A percentile compares a stretch with the other conserved stretches of the same genome.
Evolutionary conservation across 2,329 filamentous ascomycete species (phyloP).

Genomic region (Pyrenophora graminea): DNA sequence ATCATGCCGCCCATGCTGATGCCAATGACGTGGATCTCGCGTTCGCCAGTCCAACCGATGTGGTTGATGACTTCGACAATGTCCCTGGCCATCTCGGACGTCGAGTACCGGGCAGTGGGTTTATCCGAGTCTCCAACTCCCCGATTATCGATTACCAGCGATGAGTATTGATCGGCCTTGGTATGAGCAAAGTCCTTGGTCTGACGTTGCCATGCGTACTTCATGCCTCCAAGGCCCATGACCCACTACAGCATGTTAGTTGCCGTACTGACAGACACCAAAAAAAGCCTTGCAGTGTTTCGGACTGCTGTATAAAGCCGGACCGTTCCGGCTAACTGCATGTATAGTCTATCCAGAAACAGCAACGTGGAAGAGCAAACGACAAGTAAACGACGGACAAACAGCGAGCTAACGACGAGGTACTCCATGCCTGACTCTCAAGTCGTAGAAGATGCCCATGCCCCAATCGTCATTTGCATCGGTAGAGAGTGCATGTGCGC

Average conservation of each 20-base stretch:
- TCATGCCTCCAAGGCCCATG: conserved; percentile 75
- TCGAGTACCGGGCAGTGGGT: conserved; percentile 75
- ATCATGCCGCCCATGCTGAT: conserved; percentile 93
- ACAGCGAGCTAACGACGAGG: background rate
- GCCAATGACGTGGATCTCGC: conserved; percentile 70
- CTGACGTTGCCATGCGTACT: conserved; percentile 78
- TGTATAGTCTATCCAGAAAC: too few species aligned
- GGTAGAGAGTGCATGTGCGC: conserved; percentile 3
- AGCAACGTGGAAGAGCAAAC: too few species aligned
- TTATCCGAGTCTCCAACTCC: conserved; percentile 82
- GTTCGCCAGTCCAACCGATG: conserved; percentile 67
- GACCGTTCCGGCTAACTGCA: too few species aligned
- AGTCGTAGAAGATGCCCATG: too few species aligned
- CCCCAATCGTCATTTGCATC: background rate
- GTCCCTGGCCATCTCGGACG: conserved; percentile 82
- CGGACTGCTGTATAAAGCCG: too few species aligned
- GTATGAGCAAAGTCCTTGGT: conserved; percentile 81
- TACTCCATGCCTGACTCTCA: too few species aligned
- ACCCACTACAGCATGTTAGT: conserved; percentile 63
- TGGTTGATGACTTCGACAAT: conserved; percentile 70
- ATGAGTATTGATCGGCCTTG: conserved; percentile 68
- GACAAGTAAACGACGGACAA: background rate
- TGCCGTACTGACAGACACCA: background rate
- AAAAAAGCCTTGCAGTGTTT: background rate
- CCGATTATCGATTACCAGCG: conserved; percentile 80